These are phyloP conservation scores for Zygotorulaspora florentina DNA, from an alignment of 805 yeast genomes.

Conservation along the genomic window DNA sequence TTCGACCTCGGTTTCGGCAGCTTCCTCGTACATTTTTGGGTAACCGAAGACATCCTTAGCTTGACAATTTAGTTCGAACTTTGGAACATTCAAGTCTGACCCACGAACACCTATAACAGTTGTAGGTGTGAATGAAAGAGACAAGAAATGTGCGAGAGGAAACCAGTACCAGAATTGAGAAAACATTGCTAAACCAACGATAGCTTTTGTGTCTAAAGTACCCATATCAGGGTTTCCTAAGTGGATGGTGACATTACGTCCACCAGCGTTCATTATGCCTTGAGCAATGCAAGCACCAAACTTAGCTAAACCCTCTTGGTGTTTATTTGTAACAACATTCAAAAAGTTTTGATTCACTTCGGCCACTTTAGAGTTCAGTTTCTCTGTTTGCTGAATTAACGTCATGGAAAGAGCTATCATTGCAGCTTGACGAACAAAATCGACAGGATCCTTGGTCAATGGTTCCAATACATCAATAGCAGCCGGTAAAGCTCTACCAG, in stretches of 20 bases:
- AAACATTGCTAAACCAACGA: slow-evolving; percentile 87
- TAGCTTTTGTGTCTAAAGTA: slow-evolving; percentile 83
- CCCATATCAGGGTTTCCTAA: slow-evolving; percentile 86
- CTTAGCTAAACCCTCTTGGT: slow-evolving; percentile 94
- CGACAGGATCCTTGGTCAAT: slow-evolving; percentile 87
- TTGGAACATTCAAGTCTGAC: slow-evolving; percentile 80
- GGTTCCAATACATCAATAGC: slow-evolving; percentile 93
- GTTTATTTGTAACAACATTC: slow-evolving; percentile 75
- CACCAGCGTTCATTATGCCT: slow-evolving; percentile 98
- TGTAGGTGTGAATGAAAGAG: slow-evolving; percentile 90
- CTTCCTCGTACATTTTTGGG: slow-evolving; percentile 82
- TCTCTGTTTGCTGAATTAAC: slow-evolving; percentile 82
- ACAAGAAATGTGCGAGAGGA: slow-evolving; percentile 90
- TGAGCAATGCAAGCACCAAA: slow-evolving; percentile 97
- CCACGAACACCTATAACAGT: slow-evolving; percentile 76
- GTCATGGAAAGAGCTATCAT: slow-evolving; percentile 89
- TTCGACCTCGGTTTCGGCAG: slow-evolving; percentile 77
- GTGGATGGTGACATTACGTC: slow-evolving; percentile 92
- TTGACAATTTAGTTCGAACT: slow-evolving; percentile 75
- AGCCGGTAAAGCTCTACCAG: slow-evolving; percentile 83
- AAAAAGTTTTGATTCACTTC: slow-evolving; percentile 70
- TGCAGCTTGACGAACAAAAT: slow-evolving; percentile 98
- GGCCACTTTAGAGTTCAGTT: slow-evolving; percentile 72
- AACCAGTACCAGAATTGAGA: slow-evolving; percentile 98
- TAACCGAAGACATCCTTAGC: slow-evolving; percentile 79